These are phyloP conservation scores for Straminergon stramineum DNA, from an alignment of 225 moss, liverwort and hornwort genomes.

Conservation along the genomic window DNA sequence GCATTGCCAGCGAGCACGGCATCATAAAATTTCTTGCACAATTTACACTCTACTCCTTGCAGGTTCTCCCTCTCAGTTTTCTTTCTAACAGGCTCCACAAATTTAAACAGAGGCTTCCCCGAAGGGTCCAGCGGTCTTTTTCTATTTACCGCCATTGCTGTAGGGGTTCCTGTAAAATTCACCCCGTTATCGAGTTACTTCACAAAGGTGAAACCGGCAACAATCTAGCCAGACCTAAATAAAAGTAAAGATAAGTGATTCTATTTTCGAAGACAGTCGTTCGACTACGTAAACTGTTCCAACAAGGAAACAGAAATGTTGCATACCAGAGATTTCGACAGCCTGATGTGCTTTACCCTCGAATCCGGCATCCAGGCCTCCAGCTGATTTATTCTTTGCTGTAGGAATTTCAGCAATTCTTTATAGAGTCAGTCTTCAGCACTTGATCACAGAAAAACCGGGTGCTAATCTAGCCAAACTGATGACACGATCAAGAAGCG, in stretches of 20 bases:
- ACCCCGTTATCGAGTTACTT: background rate
- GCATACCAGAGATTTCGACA: slow-evolving; percentile 12
- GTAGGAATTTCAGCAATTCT: background rate
- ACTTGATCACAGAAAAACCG: background rate
- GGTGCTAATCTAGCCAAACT: background rate
- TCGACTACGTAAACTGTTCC: background rate
- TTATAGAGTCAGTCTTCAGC: background rate
- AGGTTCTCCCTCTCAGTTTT: slow-evolving; percentile 73
- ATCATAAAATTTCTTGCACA: slow-evolving; percentile 88
- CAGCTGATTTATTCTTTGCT: background rate
- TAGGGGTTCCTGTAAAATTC: background rate
- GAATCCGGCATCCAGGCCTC: background rate
- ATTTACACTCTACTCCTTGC: slow-evolving; percentile 53
- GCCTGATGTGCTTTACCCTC: background rate
- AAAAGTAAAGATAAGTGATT: background rate
- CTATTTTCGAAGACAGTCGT: background rate
- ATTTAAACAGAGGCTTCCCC: slow-evolving; percentile 47
- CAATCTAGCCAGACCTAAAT: background rate
- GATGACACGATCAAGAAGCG: background rate
- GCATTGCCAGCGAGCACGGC: slow-evolving; percentile 56
- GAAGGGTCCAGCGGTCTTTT: slow-evolving; percentile 4
- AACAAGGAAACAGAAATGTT: background rate
- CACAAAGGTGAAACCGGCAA: background rate
- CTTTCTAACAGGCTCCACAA: slow-evolving; percentile 66
- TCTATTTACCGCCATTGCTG: background rate